Evolutionary conservation across 2,329 filamentous ascomycete genomes (phyloP).

Genomic region (Cladophialophora carrionii): DNA sequence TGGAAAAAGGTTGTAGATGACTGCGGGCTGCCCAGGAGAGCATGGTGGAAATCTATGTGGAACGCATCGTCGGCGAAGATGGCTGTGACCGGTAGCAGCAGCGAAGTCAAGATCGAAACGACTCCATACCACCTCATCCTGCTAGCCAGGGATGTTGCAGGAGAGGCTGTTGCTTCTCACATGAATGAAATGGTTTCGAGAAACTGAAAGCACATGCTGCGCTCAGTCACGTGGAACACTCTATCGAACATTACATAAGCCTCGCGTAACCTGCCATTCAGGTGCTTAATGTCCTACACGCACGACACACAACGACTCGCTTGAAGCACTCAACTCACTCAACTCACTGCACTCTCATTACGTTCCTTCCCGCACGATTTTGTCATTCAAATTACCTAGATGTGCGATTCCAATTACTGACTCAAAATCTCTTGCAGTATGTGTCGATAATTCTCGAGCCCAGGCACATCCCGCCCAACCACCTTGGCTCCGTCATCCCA

Average conservation of each 20-base stretch:
- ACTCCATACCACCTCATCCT: conserved; percentile 35
- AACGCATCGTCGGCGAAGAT: conserved; percentile 90
- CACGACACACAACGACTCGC: too few species aligned
- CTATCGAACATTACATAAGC: neutral
- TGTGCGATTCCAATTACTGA: neutral
- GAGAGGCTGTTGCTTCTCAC: conserved; percentile 1
- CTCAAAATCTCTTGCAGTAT: conserved; percentile 10
- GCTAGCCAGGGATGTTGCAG: conserved; percentile 23
- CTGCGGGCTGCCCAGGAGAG: conserved; percentile 81
- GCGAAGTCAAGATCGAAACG: conserved; percentile 16
- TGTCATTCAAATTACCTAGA: neutral
- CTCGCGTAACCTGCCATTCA: conserved; percentile 5
- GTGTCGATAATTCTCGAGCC: conserved; percentile 14
- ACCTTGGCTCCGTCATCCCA: conserved; percentile 41
- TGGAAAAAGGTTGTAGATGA: conserved; percentile 92
- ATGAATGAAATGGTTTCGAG: neutral
- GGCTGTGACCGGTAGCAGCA: conserved; percentile 43
- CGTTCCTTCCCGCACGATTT: neutral
- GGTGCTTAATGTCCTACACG: too few species aligned
- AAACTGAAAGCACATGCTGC: neutral
- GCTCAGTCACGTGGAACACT: neutral
- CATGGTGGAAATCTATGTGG: conserved; percentile 89
- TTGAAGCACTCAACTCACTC: too few species aligned
- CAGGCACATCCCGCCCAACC: conserved; percentile 22
- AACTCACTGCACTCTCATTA: too few species aligned